A percentile compares a stretch with the other conserved stretches of the same genome.
These are phyloP conservation scores for Fusarium buxicola DNA, from an alignment of 2,329 filamentous ascomycete genomes.

Conservation along the genomic window DNA sequence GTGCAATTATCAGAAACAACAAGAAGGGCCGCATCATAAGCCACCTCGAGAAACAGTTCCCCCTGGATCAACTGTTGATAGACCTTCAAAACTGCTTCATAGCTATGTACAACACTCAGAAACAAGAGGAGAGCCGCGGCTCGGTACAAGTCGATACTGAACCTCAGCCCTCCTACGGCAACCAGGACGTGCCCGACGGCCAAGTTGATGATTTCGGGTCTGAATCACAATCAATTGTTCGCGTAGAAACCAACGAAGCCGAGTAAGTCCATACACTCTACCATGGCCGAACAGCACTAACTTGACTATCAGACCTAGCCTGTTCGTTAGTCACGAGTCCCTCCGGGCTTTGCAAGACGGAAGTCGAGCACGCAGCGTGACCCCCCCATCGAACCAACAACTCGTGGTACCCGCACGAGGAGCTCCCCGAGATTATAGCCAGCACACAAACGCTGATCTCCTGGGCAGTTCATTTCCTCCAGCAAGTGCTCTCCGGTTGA, in stretches of 20 bases:
- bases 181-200: constrained; percentile 29
- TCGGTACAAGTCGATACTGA: constrained; percentile 1
- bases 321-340: constrained; percentile 37
- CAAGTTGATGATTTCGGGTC: constrained; percentile 35
- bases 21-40: constrained; percentile 18
- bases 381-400: constrained; percentile 41
- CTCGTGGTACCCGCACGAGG: constrained; percentile 17
- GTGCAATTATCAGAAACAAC: constrained; percentile 17
- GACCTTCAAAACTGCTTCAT: constrained; percentile 36
- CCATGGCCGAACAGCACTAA: constrained; percentile 4
- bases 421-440: constrained; percentile 39
- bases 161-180: constrained; percentile 2
- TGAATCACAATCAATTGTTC: constrained; percentile 44
- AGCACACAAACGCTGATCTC: constrained; percentile 37
- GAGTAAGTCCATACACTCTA: constrained; percentile 21
- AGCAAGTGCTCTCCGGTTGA: constrained; percentile 13
- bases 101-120: constrained; percentile 25
- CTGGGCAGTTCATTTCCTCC: constrained; percentile 28
- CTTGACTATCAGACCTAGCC: constrained; percentile 26
- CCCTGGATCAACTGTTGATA: constrained; percentile 30
- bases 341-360: constrained; percentile 32
- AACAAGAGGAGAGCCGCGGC: not conserved
- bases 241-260: constrained; percentile 25
- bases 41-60: constrained; percentile 32
- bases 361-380: constrained; percentile 3